These are phyloP conservation scores for Diversispora epigaea DNA, from an alignment of 192 early-diverging fungal species.

Conservation along the genomic window DNA sequence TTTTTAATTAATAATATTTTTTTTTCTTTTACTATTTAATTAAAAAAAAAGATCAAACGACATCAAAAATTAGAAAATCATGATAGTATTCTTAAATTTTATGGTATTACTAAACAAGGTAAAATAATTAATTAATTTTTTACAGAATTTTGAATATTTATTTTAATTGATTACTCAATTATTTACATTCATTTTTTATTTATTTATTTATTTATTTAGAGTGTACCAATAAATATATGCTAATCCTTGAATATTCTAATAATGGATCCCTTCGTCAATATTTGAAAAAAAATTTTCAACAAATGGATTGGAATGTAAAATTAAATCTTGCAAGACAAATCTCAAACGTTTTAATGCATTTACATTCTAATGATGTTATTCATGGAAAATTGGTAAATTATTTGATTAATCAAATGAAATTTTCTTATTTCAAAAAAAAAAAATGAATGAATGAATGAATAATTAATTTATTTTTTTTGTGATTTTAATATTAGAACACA, in stretches of 20 bases:
- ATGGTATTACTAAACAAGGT: no score
- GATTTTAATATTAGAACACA: background rate
- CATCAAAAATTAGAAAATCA: no score
- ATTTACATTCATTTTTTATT: no score
- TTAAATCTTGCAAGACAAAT: background rate
- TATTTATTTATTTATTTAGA: no score
- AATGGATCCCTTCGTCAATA: background rate
- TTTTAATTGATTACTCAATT: no score
- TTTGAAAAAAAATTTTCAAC: slow-evolving; percentile 7
- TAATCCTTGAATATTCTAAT: background rate
- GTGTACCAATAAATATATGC: background rate
- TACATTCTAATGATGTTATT: background rate
- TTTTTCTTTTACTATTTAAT: no score
- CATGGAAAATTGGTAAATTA: background rate
- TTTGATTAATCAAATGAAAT: background rate
- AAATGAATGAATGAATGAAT: background rate
- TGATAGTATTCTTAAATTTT: no score
- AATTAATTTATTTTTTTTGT: background rate
- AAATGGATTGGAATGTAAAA: background rate
- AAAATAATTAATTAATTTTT: no score
- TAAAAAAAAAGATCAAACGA: no score
- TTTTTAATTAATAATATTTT: no score
- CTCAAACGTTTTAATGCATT: background rate
- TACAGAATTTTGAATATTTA: no score
- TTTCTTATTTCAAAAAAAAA: background rate